These are phyloP conservation scores for Peronospora tabacina DNA, from an alignment of 352 stramenopile genomes.

Conservation along the genomic window DNA sequence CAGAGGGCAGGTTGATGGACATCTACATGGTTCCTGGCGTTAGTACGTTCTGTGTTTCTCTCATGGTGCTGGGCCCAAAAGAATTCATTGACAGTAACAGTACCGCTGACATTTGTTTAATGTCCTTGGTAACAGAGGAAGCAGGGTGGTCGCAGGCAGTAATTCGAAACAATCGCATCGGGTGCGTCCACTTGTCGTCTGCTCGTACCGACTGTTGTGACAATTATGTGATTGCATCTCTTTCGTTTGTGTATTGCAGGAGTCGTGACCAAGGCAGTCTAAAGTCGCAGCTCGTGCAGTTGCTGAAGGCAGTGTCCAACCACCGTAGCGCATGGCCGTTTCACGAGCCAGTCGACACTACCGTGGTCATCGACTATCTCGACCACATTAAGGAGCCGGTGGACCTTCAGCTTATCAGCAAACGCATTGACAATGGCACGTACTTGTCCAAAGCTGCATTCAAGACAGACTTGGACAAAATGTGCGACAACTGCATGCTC, in stretches of 20 bases:
- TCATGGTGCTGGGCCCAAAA: neutral
- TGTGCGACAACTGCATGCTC: slow-evolving; percentile 95
- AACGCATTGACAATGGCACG: slow-evolving; percentile 67
- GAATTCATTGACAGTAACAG: neutral
- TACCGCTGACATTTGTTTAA: slow-evolving; percentile 1
- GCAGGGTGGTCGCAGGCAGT: slow-evolving; percentile 74
- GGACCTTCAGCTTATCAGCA: slow-evolving; percentile 77
- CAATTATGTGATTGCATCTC: neutral
- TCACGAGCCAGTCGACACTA: slow-evolving; percentile 93
- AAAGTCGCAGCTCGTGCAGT: slow-evolving; percentile 76
- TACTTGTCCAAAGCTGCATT: slow-evolving; percentile 91
- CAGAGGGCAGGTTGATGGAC: slow-evolving; percentile 75
- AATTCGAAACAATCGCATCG: slow-evolving; percentile 83
- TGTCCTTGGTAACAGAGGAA: slow-evolving; percentile 48
- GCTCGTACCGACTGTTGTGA: neutral
- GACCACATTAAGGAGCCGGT: slow-evolving; percentile 95
- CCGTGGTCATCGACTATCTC: slow-evolving; percentile 94
- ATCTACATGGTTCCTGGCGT: slow-evolving; percentile 84
- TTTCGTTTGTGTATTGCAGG: slow-evolving; percentile 13
- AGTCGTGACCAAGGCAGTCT: slow-evolving; percentile 73
- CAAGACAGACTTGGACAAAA: slow-evolving; percentile 91
- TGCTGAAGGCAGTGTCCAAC: slow-evolving; percentile 89
- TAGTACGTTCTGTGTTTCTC: slow-evolving; percentile 43
- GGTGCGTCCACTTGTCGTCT: slow-evolving; percentile 29
- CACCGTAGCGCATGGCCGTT: slow-evolving; percentile 97